Base-by-base conservation (phyloP, 208 protist genomes). In the Crithidia mellificae region DNA sequence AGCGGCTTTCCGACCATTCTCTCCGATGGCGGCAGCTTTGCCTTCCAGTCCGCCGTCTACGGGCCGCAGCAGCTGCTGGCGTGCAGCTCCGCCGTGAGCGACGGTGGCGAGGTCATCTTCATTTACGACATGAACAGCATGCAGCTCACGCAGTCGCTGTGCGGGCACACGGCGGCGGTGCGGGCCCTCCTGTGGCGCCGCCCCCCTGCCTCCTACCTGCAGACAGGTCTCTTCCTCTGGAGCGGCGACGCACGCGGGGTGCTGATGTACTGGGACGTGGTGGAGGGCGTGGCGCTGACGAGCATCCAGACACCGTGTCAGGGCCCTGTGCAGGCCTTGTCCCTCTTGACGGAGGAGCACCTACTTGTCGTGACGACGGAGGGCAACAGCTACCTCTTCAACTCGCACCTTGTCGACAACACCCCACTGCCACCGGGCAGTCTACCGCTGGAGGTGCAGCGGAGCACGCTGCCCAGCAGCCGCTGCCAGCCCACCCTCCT, bases 41-140 rank as follows among this genome's bases (percentile, higher is more conserved):
- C 74, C 12, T 61, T 74, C 44, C 78, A 94, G 46, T 74, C 68
- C n/a, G 84, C 84, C 46, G 78, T 84, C 53, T 91, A 87, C 51
- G 85, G 89, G 17, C 73, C 59, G 27, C 83, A 94, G 57, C 80
- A 91, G 49, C 65, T 94, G 12, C 63, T 94, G 15, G 89, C 85
- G 9, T 89, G 81, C 63, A 83, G 80, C 46, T 88, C 78, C 39
- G 70, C 59, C 1, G 77, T 77, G 19, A 68, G 57, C 43, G 32
- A 61, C 24, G 71, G 62, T 14, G 82, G 83, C 20, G 73, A 78
- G 32, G 73, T 83, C 30, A 82, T 95, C 22, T 81, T 88, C 49
- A 63, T 95, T 17, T 83, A 82, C 54, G 85, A 92, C 64, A 84
- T 91, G 80, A 90, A 88, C 64, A 92, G 84, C 58, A 77, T 80